These are phyloP conservation scores for Boletus patriciae DNA, from an alignment of 768 basidiomycete genomes.

Conservation along the genomic window DNA sequence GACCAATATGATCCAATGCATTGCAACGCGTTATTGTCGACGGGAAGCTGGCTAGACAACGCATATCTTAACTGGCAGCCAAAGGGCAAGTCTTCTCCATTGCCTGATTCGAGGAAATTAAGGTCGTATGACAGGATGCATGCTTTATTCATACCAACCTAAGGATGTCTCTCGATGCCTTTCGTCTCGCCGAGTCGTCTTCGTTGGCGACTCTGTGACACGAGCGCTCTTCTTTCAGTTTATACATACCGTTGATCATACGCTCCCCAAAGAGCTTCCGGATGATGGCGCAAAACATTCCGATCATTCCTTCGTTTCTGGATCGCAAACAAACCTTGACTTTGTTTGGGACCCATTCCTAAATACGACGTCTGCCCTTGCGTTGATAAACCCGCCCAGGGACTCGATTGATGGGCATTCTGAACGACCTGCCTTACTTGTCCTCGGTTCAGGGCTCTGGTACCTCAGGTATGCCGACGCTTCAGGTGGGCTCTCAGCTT, in stretches of 20 bases:
- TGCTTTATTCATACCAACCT: conserved; percentile 65
- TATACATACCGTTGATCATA: conserved; percentile 57
- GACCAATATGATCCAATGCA: conserved; percentile 73
- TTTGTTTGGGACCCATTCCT: conserved; percentile 90
- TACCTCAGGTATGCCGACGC: conserved; percentile 72
- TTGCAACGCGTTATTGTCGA: conserved; percentile 67
- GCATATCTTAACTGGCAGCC: conserved; percentile 81
- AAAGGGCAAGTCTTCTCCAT: conserved; percentile 50
- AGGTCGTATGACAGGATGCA: conserved; percentile 59
- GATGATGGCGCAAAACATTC: conserved; percentile 67
- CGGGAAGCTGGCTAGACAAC: conserved; percentile 77
- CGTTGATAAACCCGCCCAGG: conserved; percentile 38
- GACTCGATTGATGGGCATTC: conserved; percentile 3
- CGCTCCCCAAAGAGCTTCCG: conserved; percentile 50
- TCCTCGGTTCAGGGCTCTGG: conserved; percentile 88
- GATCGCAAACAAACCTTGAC: conserved; percentile 47
- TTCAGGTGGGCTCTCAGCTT: conserved; percentile 75
- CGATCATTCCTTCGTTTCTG: conserved; percentile 53
- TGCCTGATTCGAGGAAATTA: conserved; percentile 5
- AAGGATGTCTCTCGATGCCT: conserved; percentile 57
- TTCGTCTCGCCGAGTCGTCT: conserved; percentile 59
- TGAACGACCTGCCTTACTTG: conserved; percentile 60
- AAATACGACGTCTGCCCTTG: conserved; percentile 58
- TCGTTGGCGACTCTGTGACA: conserved; percentile 85
- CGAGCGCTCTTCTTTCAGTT: conserved; percentile 78